phyloP scores from a whole-genome alignment of 345 rosid species.

The Brassica nigra region DNA sequence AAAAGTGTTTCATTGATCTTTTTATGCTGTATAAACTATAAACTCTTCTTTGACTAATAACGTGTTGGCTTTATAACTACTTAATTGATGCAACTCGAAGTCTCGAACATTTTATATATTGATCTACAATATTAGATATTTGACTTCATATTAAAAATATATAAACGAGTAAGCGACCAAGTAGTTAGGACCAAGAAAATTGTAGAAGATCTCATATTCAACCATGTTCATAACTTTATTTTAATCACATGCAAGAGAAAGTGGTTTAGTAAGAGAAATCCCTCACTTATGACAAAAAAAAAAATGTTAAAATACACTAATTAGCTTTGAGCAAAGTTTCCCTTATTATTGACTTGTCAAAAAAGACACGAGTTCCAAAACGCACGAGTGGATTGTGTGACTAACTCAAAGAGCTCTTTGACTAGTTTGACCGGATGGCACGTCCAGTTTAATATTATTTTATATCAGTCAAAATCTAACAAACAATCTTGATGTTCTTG shows the following conservation, averaged over 20 bases:
- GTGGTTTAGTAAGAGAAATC: slow-evolving; percentile 13
- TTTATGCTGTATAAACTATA: background rate
- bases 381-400: slow-evolving; percentile 42
- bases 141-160: slow-evolving; percentile 29
- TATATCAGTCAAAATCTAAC: slow-evolving; percentile 27
- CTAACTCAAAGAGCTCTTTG: slow-evolving; percentile 33
- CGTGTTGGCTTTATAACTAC: slow-evolving; percentile 11
- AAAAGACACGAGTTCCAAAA: slow-evolving; percentile 23
- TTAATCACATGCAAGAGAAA: slow-evolving; percentile 17
- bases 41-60: slow-evolving; percentile 20
- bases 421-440: slow-evolving; percentile 23
- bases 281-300: slow-evolving; percentile 22
- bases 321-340: slow-evolving; percentile 32
- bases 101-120: background rate
- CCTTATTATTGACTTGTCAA: slow-evolving; percentile 40
- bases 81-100: background rate
- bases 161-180: slow-evolving; percentile 3
- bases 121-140: background rate
- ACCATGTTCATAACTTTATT: slow-evolving; percentile 12
- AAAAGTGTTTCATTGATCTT: background rate
- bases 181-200: slow-evolving; percentile 1
- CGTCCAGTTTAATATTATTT: background rate
- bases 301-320: slow-evolving; percentile 19
- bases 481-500: background rate
- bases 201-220: slow-evolving; percentile 19